Base-by-base conservation (phyloP, 2,329 filamentous ascomycete species). In the Rhytidhysteron rufulum region DNA sequence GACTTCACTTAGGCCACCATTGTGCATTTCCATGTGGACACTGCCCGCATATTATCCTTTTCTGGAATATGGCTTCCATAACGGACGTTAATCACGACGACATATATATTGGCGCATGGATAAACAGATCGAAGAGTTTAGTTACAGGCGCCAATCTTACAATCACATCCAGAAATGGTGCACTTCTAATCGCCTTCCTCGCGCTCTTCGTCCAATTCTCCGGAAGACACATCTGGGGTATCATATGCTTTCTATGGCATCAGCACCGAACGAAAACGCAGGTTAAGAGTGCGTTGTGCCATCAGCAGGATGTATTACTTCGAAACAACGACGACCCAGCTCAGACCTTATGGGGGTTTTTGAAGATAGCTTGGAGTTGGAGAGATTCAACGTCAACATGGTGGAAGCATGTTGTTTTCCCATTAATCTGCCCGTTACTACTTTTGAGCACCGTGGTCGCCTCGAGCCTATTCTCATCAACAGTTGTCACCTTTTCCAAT, bases 91-190 rank as follows among this genome's bases (percentile, higher is more conserved):
- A 30, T 19, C 39, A 42, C 30, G 21, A 20, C 4, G 34, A 45
- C 25, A 47, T 55, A 16, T 51, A 55, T 34, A 48, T 50, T 6
- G 57, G 56, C 19, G 21, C 40, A 15, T 60, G 57, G 57, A 45
- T 52, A 17, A 49, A 61, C 33, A 52, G 50, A 43, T 54, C 57
- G 9, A 36, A 50, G 18, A 51, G 49, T 9, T 13, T 31, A 2
- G 29, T 58, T 24, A 34, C 41, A 15, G 57, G 56, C n/a, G 48
- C 50, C 25, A 60, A 57, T 8, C 31, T 60, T 13, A 60, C 57
- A 4, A 34, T 58, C 3, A 41, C 48, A 2, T 42, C 49, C n/a
- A 44, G 43, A 13, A 43, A 46, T 35, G 55, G 49, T n/a, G 45
- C 48, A 5, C 29, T 58, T 6, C 44, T 60, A 18, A 51, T 49